Base-by-base conservation (phyloP, 2,329 filamentous ascomycete species). In the Claviceps monticola region DNA sequence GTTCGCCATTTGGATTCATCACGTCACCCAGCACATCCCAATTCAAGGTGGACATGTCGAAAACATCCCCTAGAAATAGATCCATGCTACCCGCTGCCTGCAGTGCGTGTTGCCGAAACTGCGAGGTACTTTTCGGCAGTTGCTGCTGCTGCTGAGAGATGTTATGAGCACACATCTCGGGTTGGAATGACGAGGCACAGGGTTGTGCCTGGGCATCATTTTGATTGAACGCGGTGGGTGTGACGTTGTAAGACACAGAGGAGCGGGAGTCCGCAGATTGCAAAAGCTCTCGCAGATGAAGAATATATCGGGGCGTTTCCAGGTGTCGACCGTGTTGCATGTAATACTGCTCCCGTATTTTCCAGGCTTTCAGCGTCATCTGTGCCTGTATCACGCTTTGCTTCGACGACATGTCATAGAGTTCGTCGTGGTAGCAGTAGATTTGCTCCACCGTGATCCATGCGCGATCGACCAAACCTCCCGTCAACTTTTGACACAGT, bases 321-420 rank as follows among this genome's bases (percentile, higher is more conserved):
- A 73, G 64, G 1, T 59, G 49, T 17, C 62, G 59, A 1, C 74
- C 73, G 4, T 60, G 57, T 44, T 68, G 61, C 2, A 58, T 55
- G 14, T 75, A 61, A 0, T 68, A 62, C 36, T 66, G 64, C 56
- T 77, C 74, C 11, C 77, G 71, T n/a, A 62, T 65, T 53, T 65
- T 70, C 78, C 78, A 81, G 0, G 73, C 76, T 56, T 71, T 73
- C 53, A 79, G 64, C 4, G 73, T 66, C 44, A 73, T 71, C 19
- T 72, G 64, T 2, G 71, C 76, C 19, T 78, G 68, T 1, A 68
- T 64, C 1, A 65, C 57, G 53, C 76, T 68, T 13, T 64, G 60
- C 57, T 72, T 76, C 51, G 69, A 67, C 4, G 68, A 63, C 58
- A 73, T 63, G 58, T 79, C 74, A 49, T 69, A 70, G 3, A 81